Base-by-base conservation (phyloP, 768 basidiomycete species). In the Suillus decipiens region DNA sequence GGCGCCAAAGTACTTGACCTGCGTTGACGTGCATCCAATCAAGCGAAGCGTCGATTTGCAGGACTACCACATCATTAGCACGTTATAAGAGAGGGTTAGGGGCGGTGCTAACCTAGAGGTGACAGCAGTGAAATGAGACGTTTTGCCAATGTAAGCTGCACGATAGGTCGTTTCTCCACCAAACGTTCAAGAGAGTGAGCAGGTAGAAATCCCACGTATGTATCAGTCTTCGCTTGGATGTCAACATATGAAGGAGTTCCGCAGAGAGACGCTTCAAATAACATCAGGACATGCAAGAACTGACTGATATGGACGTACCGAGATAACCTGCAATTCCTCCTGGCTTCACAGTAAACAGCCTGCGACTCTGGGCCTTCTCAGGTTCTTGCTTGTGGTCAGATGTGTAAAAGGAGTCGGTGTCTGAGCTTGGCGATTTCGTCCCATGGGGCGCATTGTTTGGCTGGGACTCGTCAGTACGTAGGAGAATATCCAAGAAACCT, bases 11-110 rank as follows among this genome's bases (percentile, higher is more conserved):
- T 48, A 97, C 94, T 75, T 99, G 95, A 2, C 97, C 94, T 1
- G 95, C 95, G 66, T 89, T 89, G 8, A 96, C 93, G 76, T 99
- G 97, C 86, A 95, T 92, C 97, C 97, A 99, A 70, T 99, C 97
- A 65, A 99, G 80, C 0, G 95, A 93, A 1, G 94, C 90, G 74
- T 99, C 97, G 61, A 99, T 96, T 72, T 99, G 97, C 17, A 98
- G 79, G 8, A 99, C 96, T 96, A 64, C 5, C 19, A 53, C 28
- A 33, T 45, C 3, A 43, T 57, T 19, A 9, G 37, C 15, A 33
- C 1, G 47, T 31, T 33, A n/a, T 37, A 36, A 45, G 22, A 3
- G 19, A 56, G 28, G 10, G 7, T 33, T 28, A 11, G 24, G 53
- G 33, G 47, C 31, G 8, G 28, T 33, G 70, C 84, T 53, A 73